Percentiles rank a stretch among this genome's conserved stretches.
Evolutionary conservation across 148 eudicot genomes (phyloP).

Genomic region (Oxyria digyna): DNA sequence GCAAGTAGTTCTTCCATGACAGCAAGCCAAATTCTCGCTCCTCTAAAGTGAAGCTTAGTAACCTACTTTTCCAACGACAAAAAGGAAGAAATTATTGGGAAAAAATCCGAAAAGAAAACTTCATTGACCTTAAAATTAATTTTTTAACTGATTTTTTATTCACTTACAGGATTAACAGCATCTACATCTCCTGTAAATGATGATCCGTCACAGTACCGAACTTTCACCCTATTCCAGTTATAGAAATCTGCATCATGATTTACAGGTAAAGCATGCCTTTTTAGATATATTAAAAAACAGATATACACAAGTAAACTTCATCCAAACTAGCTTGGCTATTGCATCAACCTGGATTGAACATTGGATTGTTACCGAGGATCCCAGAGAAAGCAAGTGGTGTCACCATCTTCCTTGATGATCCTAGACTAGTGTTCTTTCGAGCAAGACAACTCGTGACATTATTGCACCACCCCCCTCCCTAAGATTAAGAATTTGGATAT

Average conservation of each 20-base stretch:
- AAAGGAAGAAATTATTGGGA: neutral
- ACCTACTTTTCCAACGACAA: constrained; percentile 18
- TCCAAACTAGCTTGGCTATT: neutral
- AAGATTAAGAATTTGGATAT: neutral
- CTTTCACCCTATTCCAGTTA: constrained; percentile 84
- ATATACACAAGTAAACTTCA: neutral
- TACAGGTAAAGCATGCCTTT: neutral
- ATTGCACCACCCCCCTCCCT: constrained; percentile 27
- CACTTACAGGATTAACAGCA: constrained; percentile 69
- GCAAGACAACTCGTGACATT: neutral
- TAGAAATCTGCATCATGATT: constrained; percentile 50
- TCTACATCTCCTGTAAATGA: constrained; percentile 91
- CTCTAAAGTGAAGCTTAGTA: constrained; percentile 50
- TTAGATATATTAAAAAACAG: neutral
- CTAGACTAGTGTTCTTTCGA: constrained; percentile 4
- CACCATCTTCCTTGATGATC: constrained; percentile 8
- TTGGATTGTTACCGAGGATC: constrained; percentile 9
- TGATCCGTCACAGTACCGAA: constrained; percentile 93
- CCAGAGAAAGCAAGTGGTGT: constrained; percentile 14
- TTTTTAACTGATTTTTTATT: neutral
- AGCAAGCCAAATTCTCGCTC: constrained; percentile 15
- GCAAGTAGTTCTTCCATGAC: constrained; percentile 11
- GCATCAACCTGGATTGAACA: constrained; percentile 17
- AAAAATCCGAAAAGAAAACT: neutral
- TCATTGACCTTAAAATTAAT: neutral